These are phyloP conservation scores for Colletotrichum falcatum DNA, from an alignment of 2,329 filamentous ascomycete species.

Conservation along the genomic window DNA sequence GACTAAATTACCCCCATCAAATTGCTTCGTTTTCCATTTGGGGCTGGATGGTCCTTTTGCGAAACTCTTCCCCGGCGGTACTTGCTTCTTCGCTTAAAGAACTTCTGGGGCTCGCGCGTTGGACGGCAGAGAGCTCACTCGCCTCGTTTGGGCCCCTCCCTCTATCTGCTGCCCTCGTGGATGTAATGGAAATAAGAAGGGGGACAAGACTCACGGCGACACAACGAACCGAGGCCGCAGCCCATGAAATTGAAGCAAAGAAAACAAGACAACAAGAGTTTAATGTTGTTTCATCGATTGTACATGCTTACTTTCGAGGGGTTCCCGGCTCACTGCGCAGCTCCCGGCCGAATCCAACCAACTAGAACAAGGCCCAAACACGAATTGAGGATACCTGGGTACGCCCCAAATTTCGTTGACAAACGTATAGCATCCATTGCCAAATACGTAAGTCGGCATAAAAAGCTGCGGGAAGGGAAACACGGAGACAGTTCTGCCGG, in stretches of 20 bases:
- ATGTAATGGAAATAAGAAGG: background rate
- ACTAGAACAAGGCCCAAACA: background rate
- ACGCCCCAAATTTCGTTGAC: background rate
- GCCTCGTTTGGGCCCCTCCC: background rate
- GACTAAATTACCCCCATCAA: background rate
- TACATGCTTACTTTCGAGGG: background rate
- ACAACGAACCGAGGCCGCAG: background rate
- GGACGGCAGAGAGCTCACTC: background rate
- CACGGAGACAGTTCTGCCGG: background rate
- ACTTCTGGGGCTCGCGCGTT: background rate
- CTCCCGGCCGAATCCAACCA: too few relatives aligned
- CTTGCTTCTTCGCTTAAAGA: constrained; percentile 1
- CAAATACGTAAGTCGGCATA: background rate
- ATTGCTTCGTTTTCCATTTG: background rate
- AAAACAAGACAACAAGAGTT: background rate
- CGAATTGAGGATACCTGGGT: background rate
- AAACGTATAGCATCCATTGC: background rate
- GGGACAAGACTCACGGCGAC: background rate
- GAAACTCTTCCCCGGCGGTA: background rate
- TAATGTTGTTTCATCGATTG: background rate
- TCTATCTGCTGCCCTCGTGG: too few relatives aligned
- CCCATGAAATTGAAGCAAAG: background rate
- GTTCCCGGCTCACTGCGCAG: background rate
- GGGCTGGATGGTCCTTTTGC: background rate
- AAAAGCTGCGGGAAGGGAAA: background rate